These are phyloP conservation scores for Isabelozyma rhagii DNA, from an alignment of 805 yeast species.

Conservation along the genomic window DNA sequence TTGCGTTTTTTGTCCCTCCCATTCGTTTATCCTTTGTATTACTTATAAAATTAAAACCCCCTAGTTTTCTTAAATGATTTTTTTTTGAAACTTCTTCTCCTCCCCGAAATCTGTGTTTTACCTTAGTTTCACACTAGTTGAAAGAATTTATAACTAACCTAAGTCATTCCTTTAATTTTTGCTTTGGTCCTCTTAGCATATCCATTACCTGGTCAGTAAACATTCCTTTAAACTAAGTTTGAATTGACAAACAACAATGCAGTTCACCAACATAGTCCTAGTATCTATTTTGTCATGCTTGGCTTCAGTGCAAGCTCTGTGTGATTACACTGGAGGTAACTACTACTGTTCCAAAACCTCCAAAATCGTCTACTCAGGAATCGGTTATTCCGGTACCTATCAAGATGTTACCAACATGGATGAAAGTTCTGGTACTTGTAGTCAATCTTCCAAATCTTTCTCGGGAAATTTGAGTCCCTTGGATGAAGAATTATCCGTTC, in stretches of 20 bases:
- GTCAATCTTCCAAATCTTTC: constrained; percentile 55
- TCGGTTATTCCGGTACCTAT: constrained; percentile 87
- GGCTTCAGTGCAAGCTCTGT: constrained; percentile 26
- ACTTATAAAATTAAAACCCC: neutral
- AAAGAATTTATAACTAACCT: neutral
- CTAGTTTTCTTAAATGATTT: neutral
- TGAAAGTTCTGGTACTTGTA: constrained; percentile 64
- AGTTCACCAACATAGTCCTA: constrained; percentile 18
- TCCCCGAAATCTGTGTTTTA: neutral
- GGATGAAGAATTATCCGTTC: constrained; percentile 83
- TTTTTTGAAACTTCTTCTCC: neutral
- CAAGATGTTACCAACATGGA: constrained; percentile 78
- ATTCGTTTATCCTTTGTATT: neutral
- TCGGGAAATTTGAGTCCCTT: constrained; percentile 75
- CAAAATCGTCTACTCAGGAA: constrained; percentile 63
- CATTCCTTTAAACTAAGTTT: neutral
- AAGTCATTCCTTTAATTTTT: constrained; percentile 1
- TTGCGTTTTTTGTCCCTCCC: neutral
- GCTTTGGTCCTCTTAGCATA: neutral
- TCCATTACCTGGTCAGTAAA: neutral
- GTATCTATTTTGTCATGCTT: constrained; percentile 18
- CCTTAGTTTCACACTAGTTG: neutral
- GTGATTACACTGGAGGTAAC: constrained; percentile 63
- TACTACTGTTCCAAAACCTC: constrained; percentile 74
- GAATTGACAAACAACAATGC: constrained; percentile 11